These are phyloP conservation scores for Geosmithia flava DNA, from an alignment of 2,329 filamentous ascomycete genomes.

Conservation along the genomic window DNA sequence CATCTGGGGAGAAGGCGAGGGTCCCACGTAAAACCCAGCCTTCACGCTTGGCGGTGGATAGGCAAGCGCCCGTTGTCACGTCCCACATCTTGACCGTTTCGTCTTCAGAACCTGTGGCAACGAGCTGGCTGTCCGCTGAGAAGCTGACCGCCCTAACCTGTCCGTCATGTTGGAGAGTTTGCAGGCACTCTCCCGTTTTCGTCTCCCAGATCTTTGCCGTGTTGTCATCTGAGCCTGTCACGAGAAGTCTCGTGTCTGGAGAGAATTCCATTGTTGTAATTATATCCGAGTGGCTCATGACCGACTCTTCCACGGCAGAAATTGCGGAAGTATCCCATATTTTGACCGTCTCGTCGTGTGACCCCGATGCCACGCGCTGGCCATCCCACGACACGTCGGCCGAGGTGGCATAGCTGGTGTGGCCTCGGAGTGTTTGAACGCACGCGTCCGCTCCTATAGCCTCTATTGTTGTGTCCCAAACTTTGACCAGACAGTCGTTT, in stretches of 20 bases:
- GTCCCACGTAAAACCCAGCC: too few species aligned
- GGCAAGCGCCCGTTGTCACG: not conserved
- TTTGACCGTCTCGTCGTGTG: constrained; percentile 4
- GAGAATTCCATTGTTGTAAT: not conserved
- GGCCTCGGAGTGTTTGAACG: too few species aligned
- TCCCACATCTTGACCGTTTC: constrained; percentile 5
- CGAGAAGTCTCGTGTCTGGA: not conserved
- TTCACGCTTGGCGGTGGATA: constrained; percentile 1
- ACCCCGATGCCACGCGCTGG: constrained; percentile 1
- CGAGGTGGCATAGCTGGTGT: too few species aligned
- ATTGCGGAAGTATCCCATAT: not conserved
- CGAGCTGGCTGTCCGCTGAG: constrained; percentile 2
- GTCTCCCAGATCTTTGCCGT: constrained; percentile 1
- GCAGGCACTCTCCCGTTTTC: not conserved
- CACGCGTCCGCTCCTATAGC: too few species aligned
- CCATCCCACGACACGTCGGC: too few species aligned
- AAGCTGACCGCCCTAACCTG: constrained; percentile 1
- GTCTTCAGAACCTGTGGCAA: constrained; percentile 3
- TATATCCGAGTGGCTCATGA: not conserved
- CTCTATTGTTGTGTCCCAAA: too few species aligned
- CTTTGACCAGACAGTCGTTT: too few species aligned
- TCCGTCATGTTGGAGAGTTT: not conserved
- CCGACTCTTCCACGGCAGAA: not conserved
- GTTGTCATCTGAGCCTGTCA: not conserved
- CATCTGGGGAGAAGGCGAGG: too few species aligned